Percentiles rank a stretch among this genome's conserved stretches.
These are phyloP conservation scores for Acorus calamus DNA, from an alignment of 106 monocot species.

Conservation along the genomic window DNA sequence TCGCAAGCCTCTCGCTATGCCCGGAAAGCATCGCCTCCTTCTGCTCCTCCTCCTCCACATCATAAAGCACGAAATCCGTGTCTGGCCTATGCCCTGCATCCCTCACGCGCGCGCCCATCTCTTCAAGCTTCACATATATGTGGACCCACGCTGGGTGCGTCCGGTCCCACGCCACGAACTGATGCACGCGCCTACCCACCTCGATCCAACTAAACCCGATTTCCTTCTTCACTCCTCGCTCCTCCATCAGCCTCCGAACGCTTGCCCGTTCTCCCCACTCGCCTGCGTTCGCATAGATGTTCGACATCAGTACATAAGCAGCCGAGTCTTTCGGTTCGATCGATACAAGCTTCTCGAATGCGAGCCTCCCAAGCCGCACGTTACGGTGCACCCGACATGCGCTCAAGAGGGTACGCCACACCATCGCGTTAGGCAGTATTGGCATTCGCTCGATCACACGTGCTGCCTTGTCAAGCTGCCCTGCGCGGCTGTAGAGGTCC, in stretches of 20 bases:
- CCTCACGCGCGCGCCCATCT: slow-evolving; percentile 30
- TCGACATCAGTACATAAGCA: slow-evolving; percentile 75
- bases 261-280: slow-evolving; percentile 51
- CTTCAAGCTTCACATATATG: slow-evolving; percentile 50
- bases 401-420: slow-evolving; percentile 68
- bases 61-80: slow-evolving; percentile 57
- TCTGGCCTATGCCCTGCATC: slow-evolving; percentile 49
- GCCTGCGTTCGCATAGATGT: slow-evolving; percentile 61
- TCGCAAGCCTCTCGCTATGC: slow-evolving; percentile 83
- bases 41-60: slow-evolving; percentile 51
- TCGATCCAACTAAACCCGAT: slow-evolving; percentile 91
- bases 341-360: slow-evolving; percentile 53
- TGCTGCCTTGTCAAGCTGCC: slow-evolving; percentile 51
- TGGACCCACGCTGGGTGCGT: slow-evolving; percentile 33
- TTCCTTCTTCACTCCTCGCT: slow-evolving; percentile 80
- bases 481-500: slow-evolving; percentile 85
- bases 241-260: slow-evolving; percentile 65
- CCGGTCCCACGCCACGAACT: slow-evolving; percentile 60
- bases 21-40: slow-evolving; percentile 49
- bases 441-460: slow-evolving; percentile 49
- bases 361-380: slow-evolving; percentile 53
- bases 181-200: slow-evolving; percentile 67
- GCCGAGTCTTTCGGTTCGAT: slow-evolving; percentile 63
- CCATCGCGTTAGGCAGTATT: slow-evolving; percentile 29
- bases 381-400: slow-evolving; percentile 57